Base-by-base conservation (phyloP, 2,329 filamentous ascomycete species). In the Colletotrichum sansevieriae region DNA sequence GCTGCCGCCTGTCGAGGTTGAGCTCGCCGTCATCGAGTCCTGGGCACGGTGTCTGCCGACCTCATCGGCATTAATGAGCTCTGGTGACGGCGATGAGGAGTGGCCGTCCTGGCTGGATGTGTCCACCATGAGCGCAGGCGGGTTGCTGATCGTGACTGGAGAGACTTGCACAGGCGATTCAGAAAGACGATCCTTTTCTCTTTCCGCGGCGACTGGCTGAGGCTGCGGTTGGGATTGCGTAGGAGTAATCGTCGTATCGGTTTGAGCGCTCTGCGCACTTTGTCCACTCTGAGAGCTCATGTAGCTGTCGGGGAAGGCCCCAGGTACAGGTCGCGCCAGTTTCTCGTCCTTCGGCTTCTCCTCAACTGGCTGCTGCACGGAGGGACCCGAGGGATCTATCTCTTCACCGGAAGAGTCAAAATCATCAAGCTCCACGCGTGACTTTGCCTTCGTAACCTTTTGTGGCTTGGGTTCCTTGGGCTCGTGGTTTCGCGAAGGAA, bases 151-250 rank as follows among this genome's bases (percentile, higher is more conserved):
- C 55, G 79, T 77, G 75, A 86, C 77, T 2, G 88, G 88, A 18
- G 90, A 91, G 3, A 91, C 84, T 69, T 90, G 83, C 2, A 91
- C 85, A 3, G 91, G 91, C 3, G 92, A 94, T 76, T 93, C 91
- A 7, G 89, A 89, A 44, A 89, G 77, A 47, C 86, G 83, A 56
- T 87, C 84, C 58, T 71, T 63, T 20, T 62, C 57, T 12, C 64
- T 43, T 2, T 65, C 62, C 7, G 39, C 51, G 7, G 68, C 20
- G 22, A 20, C 49, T 20, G 54, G 62, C 9, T 63, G 60, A 44
- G 62, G 3, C 18, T 64, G 46, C 29, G 61, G n/a, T 22, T 59
- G 61, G 1, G 51, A n/a, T 11, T 71, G 68, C 62, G 74, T 65
- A 63, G 72, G 73, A 68, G 71, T 75, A 11, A 73, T 54, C 18